Evolutionary conservation across 495 filamentous ascomycete genomes (phyloP).

Genomic region (Chlorociboria aeruginascens): DNA sequence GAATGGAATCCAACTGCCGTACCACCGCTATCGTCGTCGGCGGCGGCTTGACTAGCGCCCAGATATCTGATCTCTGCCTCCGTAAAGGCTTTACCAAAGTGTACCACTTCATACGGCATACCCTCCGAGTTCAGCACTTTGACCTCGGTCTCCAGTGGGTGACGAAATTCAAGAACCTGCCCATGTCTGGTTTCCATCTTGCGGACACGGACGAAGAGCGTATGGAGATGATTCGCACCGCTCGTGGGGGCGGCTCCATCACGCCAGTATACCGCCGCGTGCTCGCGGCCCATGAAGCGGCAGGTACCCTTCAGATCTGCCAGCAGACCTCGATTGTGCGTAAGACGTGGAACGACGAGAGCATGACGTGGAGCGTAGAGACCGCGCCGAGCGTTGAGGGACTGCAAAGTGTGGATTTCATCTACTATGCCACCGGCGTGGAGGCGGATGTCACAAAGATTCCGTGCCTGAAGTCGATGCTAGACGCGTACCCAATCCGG

Average conservation of each 20-base stretch:
- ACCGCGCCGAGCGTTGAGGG: conserved; percentile 36
- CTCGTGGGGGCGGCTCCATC: conserved; percentile 50
- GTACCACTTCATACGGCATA: conserved; percentile 45
- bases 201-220: conserved; percentile 47
- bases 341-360: background rate
- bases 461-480: too few relatives aligned
- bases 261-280: conserved; percentile 45
- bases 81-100: conserved; percentile 39
- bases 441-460: conserved; percentile 36
- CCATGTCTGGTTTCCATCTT: conserved; percentile 50
- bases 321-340: conserved; percentile 33
- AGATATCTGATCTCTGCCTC: conserved; percentile 45
- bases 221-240: conserved; percentile 38
- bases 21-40: conserved; percentile 49
- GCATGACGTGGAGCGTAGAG: conserved; percentile 29
- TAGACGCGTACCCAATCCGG: conserved; percentile 39
- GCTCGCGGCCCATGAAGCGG: conserved; percentile 34
- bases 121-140: conserved; percentile 50
- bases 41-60: conserved; percentile 49
- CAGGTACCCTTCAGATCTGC: conserved; percentile 33
- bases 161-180: conserved; percentile 51
- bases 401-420: conserved; percentile 41
- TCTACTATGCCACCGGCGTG: conserved; percentile 52
- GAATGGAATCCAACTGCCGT: conserved; percentile 30
- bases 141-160: conserved; percentile 53